Evolutionary conservation across 306 rosid species (phyloP).

Genomic region (Cicer judaicum): DNA sequence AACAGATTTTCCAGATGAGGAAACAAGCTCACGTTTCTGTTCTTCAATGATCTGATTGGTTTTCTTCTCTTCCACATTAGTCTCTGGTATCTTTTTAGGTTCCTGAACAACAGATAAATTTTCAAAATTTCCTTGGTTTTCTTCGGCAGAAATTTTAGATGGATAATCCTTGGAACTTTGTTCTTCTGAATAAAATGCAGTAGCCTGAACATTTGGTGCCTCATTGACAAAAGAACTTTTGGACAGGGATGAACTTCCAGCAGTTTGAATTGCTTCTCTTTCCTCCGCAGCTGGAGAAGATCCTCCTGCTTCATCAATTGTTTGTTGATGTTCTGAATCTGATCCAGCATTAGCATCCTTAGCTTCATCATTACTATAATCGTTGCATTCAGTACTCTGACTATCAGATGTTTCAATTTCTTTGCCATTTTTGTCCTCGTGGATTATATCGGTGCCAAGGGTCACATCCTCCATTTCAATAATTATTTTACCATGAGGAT

Average conservation of each 20-base stretch:
- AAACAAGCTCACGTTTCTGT: constrained; percentile 8
- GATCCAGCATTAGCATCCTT: constrained; percentile 14
- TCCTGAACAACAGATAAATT: constrained; percentile 45
- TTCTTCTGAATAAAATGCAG: constrained; percentile 29
- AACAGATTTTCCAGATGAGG: constrained; percentile 61
- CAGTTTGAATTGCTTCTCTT: background rate
- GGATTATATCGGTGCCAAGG: constrained; percentile 34
- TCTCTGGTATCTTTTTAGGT: constrained; percentile 54
- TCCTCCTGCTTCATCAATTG: constrained; percentile 41
- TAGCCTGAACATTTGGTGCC: constrained; percentile 40
- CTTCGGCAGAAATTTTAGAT: constrained; percentile 45
- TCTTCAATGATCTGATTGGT: constrained; percentile 25
- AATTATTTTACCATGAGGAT: constrained; percentile 43
- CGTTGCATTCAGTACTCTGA: constrained; percentile 42
- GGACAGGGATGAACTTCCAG: constrained; percentile 16
- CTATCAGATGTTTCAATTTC: constrained; percentile 18
- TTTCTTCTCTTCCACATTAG: constrained; percentile 45
- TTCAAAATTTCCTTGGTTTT: constrained; percentile 34
- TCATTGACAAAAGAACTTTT: constrained; percentile 42
- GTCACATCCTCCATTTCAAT: constrained; percentile 39
- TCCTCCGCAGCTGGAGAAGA: constrained; percentile 47
- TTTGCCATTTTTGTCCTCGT: constrained; percentile 33
- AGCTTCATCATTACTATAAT: constrained; percentile 37
- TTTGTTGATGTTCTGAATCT: constrained; percentile 44
- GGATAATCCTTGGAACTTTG: constrained; percentile 29